Evolutionary conservation across 2,329 filamentous ascomycete genomes (phyloP), one percentile per base, ranked within the genome.

Genomic region (Scleromitrula shiraiana): DNA sequence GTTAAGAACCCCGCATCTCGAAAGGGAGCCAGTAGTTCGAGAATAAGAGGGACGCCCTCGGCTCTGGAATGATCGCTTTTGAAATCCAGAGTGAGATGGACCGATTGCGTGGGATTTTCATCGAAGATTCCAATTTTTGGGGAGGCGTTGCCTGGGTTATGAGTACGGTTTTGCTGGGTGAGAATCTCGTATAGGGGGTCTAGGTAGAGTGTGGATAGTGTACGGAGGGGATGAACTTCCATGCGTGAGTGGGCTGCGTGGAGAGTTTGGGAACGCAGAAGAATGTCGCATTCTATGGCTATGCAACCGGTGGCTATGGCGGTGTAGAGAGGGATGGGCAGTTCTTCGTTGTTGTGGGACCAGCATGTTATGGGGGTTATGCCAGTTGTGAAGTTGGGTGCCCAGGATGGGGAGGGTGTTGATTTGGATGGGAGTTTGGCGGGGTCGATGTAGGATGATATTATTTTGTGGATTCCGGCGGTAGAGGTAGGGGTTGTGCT

Each of bases 221-320:
- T 82, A 23, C 76, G 70, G 22, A 65, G 64, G 15, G 65, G 56
- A 7, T 72, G 77, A 10, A 82, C 64, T 14, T 77, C 73, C 5
- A 65, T 68, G 41, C 67, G 55, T 53, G 76, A 73, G 56, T 82
- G 78, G 10, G 78, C 78, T 42, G 77, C 73, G 62, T 75, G 72
- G 14, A 82, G 67, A 19, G 55, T 51, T 24, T 64, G 72, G 50
- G 79, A 74, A 45, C 73, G 70, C 29, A 81, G 63, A 74, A 76
- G 80, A 19, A 81, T 75, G 62, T 82, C 78, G 2, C 76, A 77
- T 64, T 82, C 78, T 2, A 76, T 73, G 2, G 71, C 73, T 4
- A 75, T 69, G 37, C 77, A 76, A 7, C 80, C 80, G 36, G 74
- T 69, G 4, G 73, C 72, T 23, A 84, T 64, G 9, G 74, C 79